A percentile compares a stretch with the other conserved stretches of the same genome.
phyloP scores from a whole-genome alignment of 2,329 filamentous ascomycete species.

The Ophiocordyceps camponoti-floridani region DNA sequence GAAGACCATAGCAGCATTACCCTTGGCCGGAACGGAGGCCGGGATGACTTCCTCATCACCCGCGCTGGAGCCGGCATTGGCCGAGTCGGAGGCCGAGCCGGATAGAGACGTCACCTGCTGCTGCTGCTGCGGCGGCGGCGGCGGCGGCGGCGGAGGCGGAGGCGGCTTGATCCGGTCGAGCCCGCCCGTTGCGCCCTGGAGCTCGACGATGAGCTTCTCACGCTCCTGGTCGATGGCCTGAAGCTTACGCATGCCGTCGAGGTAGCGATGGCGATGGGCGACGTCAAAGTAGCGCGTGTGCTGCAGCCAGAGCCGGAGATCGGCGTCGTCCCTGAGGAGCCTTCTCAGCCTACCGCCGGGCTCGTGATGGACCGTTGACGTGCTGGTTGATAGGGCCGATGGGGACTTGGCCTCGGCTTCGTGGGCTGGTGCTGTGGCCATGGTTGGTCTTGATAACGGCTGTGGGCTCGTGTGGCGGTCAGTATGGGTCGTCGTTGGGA shows the following conservation, averaged over 20 bases:
- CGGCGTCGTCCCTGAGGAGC: constrained; percentile 3
- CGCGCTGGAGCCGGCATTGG: neutral
- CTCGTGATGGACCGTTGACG: neutral
- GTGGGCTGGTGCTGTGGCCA: neutral
- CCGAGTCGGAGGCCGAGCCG: neutral
- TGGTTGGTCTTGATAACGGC: no score
- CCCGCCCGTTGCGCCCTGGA: constrained; percentile 1
- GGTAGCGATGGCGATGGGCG: constrained; percentile 4
- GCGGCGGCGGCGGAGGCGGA: no score
- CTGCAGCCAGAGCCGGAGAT: constrained; percentile 9
- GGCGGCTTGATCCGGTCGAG: neutral
- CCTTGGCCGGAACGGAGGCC: no score
- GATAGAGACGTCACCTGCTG: neutral
- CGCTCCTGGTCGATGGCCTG: constrained; percentile 6
- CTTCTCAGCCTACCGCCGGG: neutral
- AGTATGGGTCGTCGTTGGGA: no score
- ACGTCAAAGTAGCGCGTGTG: constrained; percentile 9
- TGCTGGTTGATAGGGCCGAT: neutral
- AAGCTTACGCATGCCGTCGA: constrained; percentile 5
- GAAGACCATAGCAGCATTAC: neutral
- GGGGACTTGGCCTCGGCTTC: neutral
- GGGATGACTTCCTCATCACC: neutral
- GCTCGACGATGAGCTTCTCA: constrained; percentile 5
- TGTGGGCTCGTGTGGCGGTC: no score
- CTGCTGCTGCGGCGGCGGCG: no score